Evolutionary conservation across 257 asterid species (phyloP), one percentile per base, ranked within the genome.

Genomic region (Przewalskia tangutica): DNA sequence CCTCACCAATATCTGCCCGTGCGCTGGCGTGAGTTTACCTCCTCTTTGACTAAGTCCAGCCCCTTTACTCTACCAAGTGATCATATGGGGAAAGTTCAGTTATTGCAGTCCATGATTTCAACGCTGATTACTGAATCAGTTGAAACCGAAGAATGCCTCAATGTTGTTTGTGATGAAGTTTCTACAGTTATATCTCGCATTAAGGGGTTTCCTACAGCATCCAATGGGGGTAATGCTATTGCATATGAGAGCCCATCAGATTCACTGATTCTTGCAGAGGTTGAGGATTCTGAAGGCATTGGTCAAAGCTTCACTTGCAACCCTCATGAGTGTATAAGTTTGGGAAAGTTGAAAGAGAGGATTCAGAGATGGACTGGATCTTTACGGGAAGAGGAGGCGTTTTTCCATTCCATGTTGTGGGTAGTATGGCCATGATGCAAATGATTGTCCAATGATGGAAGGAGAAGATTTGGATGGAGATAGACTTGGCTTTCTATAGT

Each of bases 81-180:
- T 82, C 91, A 90, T 38, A 12, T 89, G 0, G 98, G 88, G 14
- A 91, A 91, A 91, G 87, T 96, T 83, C 95, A 92, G 87, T 14
- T 89, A 4, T 68, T 96, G 88, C 97, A 96, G 89, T 91, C 91
- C 84, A 88, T 96, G 93, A 93, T 92, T 8, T 89, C 98, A 2
- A 84, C 77, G 68, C 92, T 96, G 51, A 87, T 96, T 34, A 84
- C 92, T 2, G 99, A 96, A 83, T 92, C 98, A 23, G 88, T 88
- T 0, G 94, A 93, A 70, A 92, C 97, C 1, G 89, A 86, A 77
- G 95, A 96, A 50, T 90, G 98, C 51, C 67, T 96, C 14, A 98
- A 93, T 84, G 77, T 94, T 40, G 99, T 97, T 0, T 91, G 92
- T 0, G 98, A 96, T 68, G 90, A 96, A 51, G 86, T 93, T 42